Percentiles rank a stretch among this genome's conserved stretches.
These are phyloP conservation scores for Euphorbia peplus DNA, from an alignment of 345 rosid species.

Conservation along the genomic window DNA sequence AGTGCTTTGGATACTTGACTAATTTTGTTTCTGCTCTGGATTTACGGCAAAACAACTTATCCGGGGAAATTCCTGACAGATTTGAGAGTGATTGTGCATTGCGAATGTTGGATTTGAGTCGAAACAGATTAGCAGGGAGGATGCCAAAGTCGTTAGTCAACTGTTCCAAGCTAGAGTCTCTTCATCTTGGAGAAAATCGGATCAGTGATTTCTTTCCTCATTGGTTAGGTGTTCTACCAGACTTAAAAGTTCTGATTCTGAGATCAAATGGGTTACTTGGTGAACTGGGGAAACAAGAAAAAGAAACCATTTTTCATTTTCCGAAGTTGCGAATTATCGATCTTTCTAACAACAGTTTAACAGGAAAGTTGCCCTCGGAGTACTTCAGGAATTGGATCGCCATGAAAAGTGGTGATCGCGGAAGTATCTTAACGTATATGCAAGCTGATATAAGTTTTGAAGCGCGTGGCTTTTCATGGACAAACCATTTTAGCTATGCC, in stretches of 20 bases:
- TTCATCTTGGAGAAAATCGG: conserved; percentile 6
- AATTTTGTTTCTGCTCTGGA: not conserved
- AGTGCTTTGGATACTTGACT: not conserved
- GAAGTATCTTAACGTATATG: conserved; percentile 1
- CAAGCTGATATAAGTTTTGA: not conserved
- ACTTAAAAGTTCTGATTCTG: not conserved
- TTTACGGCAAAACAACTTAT: not conserved
- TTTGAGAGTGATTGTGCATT: not conserved
- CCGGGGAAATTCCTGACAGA: not conserved
- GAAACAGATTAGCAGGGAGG: conserved; percentile 13
- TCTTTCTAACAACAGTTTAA: conserved; percentile 6
- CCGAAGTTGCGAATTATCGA: conserved; percentile 1
- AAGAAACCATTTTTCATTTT: not conserved
- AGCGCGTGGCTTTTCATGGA: not conserved
- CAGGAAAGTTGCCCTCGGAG: not conserved
- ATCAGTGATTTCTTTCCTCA: conserved; percentile 6
- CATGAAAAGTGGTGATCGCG: not conserved
- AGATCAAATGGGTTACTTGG: conserved; percentile 5
- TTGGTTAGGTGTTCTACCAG: not conserved
- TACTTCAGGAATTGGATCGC: not conserved
- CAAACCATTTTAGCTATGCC: not conserved
- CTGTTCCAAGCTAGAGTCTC: conserved; percentile 4
- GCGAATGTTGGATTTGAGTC: not conserved
- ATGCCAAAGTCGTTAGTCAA: conserved; percentile 12
- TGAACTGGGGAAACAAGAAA: not conserved